Evolutionary conservation across 148 eudicot species (phyloP).

Genomic region (Cornus controversa): DNA sequence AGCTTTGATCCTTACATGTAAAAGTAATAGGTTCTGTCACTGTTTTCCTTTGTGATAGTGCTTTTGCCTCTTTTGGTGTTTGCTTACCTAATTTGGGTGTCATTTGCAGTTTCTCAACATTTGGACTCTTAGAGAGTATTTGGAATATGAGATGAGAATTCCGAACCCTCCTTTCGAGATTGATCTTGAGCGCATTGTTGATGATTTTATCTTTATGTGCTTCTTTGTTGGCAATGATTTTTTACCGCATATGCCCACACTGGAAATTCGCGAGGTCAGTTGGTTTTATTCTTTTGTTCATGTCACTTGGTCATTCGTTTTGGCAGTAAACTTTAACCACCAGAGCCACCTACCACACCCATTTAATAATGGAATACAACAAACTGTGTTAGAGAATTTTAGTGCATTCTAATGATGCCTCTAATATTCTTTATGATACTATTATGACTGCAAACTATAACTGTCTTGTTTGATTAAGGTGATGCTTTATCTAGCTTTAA

Average conservation of each 20-base stretch:
- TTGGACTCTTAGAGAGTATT: conserved; percentile 88
- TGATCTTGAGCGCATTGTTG: conserved; percentile 82
- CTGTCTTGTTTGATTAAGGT: background rate
- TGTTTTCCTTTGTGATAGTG: background rate
- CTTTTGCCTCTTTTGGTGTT: background rate
- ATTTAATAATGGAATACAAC: background rate
- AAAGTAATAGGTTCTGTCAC: background rate
- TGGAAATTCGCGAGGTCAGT: conserved; percentile 97
- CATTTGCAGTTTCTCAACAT: conserved; percentile 81
- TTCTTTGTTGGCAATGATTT: conserved; percentile 99
- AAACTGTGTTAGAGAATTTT: background rate
- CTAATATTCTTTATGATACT: background rate
- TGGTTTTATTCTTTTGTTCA: background rate
- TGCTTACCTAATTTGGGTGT: conserved; percentile 2
- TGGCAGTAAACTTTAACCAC: background rate
- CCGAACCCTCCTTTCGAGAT: conserved; percentile 61
- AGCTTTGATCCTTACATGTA: conserved; percentile 4
- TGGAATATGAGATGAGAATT: conserved; percentile 84
- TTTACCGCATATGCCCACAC: conserved; percentile 95
- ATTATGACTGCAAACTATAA: background rate
- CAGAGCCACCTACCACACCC: background rate
- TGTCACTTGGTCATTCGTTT: background rate
- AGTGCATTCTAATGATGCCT: background rate
- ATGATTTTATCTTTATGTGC: conserved; percentile 94
- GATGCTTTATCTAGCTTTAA: background rate